Base-by-base conservation (phyloP, 768 basidiomycete genomes). In the Lactifluus pinguis region DNA sequence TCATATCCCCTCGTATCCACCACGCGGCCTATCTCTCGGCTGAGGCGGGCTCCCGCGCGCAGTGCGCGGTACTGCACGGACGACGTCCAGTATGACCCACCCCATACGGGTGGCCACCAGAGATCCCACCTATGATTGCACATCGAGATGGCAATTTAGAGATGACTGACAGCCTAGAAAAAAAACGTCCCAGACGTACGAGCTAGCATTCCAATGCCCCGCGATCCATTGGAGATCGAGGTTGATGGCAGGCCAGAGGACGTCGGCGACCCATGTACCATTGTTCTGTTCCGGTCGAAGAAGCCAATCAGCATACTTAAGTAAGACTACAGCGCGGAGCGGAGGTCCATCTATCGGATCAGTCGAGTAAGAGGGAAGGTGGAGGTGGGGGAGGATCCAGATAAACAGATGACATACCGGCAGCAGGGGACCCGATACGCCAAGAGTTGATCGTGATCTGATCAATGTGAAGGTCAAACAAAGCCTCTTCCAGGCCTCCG, bases 221-320 rank as follows among this genome's bases (percentile, higher is more conserved):
- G 49, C 19, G 49, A 58, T 58, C 47, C 39, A 58, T 36, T 58
- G 57, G 6, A 61, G 54, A 39, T 61, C 49, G 32, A 61, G 41
- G 19, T 61, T 51, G 49, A 61, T 61, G 30, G 53, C 38, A 36
- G 60, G 60, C 60, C 60, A 61, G 19, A 61, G 55, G 14, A 49
- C 32, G 34, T 61, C 53, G 8, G 60, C 60, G 19, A 61, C 60
- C 60, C 60, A 56, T 4, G 53, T 50, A 6, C 60, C 60, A 10
- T 61, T 61, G 2, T 56, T 44, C 36, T 57, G 60, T 19, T 50
- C 55, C 17, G 53, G 52, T 36, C n/a, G 19, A 15, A 57, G 36
- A 8, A 62, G 55, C 60, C 60, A 62, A 15, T 62, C 50, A 3
- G 60, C 55, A 45, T 62, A 62, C 45, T 62, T 62, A n/a, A 57